Conservation (phyloP, 352 stramenopile species). For the Lagenidium sp. region DNA sequence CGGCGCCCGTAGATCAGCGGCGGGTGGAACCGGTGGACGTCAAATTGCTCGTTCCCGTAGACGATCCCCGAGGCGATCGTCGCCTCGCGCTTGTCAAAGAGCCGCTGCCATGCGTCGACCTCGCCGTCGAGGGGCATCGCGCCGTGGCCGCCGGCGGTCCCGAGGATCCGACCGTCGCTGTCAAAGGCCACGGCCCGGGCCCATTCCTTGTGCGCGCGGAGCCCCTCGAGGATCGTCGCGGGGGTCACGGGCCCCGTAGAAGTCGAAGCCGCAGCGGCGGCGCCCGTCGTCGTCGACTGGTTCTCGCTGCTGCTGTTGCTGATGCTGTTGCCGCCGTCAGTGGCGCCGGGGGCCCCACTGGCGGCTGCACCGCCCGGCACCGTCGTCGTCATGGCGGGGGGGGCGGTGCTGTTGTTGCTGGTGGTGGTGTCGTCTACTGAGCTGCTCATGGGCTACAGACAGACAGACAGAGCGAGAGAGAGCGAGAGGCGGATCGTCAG, state of each 20-base stretch:
- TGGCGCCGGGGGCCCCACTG: neutral
- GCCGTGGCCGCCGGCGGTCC: slow-evolving; percentile 44
- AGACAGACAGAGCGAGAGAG: too few species aligned
- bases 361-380: too few species aligned
- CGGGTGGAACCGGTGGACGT: slow-evolving; percentile 78
- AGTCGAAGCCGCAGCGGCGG: too few species aligned
- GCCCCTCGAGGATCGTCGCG: slow-evolving; percentile 31
- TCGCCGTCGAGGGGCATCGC: slow-evolving; percentile 65
- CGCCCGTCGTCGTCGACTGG: too few species aligned
- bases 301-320: slow-evolving; percentile 4
- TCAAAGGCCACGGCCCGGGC: slow-evolving; percentile 52
- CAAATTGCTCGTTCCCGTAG: slow-evolving; percentile 67
- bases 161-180: slow-evolving; percentile 34
- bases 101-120: slow-evolving; percentile 15
- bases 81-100: slow-evolving; percentile 74
- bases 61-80: slow-evolving; percentile 69
- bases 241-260: slow-evolving; percentile 19
- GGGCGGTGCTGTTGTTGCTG: slow-evolving; percentile 6
- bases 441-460: neutral
- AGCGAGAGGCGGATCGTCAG: too few species aligned
- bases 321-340: neutral
- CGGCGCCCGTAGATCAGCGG: slow-evolving; percentile 69
- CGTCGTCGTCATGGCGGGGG: too few species aligned
- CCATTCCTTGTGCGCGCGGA: slow-evolving; percentile 68
- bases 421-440: neutral